Evolutionary conservation across 2,329 filamentous ascomycete genomes (phyloP), one percentile per base, ranked within the genome.

Genomic region (Coccinonectria pachysandricola): DNA sequence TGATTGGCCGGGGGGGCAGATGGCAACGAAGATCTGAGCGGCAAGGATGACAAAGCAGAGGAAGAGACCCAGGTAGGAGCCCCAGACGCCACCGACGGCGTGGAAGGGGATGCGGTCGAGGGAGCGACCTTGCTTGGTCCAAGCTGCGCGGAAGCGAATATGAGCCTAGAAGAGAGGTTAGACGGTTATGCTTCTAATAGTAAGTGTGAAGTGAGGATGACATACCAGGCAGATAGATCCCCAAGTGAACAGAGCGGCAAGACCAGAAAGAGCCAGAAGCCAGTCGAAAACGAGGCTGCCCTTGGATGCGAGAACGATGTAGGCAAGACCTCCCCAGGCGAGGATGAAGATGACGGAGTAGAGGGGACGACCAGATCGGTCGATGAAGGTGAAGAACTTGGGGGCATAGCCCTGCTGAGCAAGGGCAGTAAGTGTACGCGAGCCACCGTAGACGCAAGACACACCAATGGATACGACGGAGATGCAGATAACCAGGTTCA

Each of bases 41-140:
- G 64, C 48, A 15, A 74, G 50, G 15, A 69, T 63, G 15, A 75
- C 32, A 15, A 63, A 34, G 43, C 70, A 71, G 26, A 82, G 59
- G 25, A 44, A 26, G 7, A 81, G 57, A 12, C 77, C 76, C 9
- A 79, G 19, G 50, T 61, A 80, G 0, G 74, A 79, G 12, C 78
- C 78, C 3, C 49, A 57, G 6, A 79, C 59, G 30, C 78, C 78
- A 23, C 68, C 63, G 24, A 64, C 54, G 11, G 74, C 71, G 19
- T 54, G 53, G 59, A 76, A 83, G 1, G 76, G 71, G 4, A 83
- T 65, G 44, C 77, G 72, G n/a, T 78, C 71, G 4, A 77, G 48
- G 3, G 59, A 63, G 41, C 68, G 71, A 13, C 73, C 73, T 30
- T 76, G 63, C 10, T 53, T 45, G 12, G 48, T 50, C 75, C 75